Conservation (phyloP, 2,329 filamentous ascomycete genomes). For the Scorias spongiosa region DNA sequence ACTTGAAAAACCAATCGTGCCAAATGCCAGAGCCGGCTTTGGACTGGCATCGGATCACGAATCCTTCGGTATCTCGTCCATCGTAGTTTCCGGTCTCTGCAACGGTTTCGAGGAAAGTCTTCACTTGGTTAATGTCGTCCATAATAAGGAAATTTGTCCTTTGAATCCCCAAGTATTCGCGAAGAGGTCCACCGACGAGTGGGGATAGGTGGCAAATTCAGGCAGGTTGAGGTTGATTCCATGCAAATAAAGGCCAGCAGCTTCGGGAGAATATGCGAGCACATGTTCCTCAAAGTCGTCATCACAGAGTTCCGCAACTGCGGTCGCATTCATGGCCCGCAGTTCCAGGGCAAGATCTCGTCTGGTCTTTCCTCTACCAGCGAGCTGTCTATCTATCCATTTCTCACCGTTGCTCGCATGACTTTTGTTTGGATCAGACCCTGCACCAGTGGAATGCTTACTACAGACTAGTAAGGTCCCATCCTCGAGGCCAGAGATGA, state of each 20-base stretch:
- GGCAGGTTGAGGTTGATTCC: constrained; percentile 94
- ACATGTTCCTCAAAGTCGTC: constrained; percentile 96
- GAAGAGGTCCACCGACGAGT: constrained; percentile 70
- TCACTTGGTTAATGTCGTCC: constrained; percentile 58
- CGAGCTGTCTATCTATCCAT: constrained; percentile 69
- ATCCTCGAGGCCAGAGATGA: constrained; percentile 81
- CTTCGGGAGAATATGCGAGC: constrained; percentile 66
- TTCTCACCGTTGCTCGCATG: constrained; percentile 73
- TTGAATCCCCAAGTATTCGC: constrained; percentile 88
- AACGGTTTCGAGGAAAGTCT: constrained; percentile 65
- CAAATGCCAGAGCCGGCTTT: constrained; percentile 35
- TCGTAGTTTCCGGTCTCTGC: constrained; percentile 82
- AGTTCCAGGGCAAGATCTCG: constrained; percentile 64
- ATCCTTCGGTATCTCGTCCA: constrained; percentile 88
- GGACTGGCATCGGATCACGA: constrained; percentile 80
- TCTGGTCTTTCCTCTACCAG: constrained; percentile 60
- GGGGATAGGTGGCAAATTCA: constrained; percentile 75
- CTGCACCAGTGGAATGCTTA: constrained; percentile 84
- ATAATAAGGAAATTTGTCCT: constrained; percentile 71
- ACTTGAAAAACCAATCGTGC: constrained; percentile 99
- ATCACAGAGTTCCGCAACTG: constrained; percentile 91
- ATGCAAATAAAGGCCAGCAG: constrained; percentile 84
- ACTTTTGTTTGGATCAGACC: constrained; percentile 56
- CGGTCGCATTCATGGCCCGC: constrained; percentile 71
- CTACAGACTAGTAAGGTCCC: constrained; percentile 89